These are phyloP conservation scores for grape (Vitis vinifera) DNA, from an alignment of 164 flowering plant species.

Conservation along the genomic window ASM3070453v1 NC_081812.1:16855501-16856000, in stretches of 20 bases:
- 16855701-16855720: background rate
- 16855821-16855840: background rate
- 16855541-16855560: too few relatives aligned
- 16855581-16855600: too few relatives aligned
- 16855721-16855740: background rate
- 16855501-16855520: too few relatives aligned
- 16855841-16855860: too few relatives aligned
- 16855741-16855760: background rate
- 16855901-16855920: background rate
- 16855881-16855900: background rate
- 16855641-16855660: background rate
- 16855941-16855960: background rate
- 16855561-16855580: too few relatives aligned
- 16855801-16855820: constrained; percentile 76
- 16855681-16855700: background rate
- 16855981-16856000: constrained; percentile 88
- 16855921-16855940: background rate
- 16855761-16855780: constrained; percentile 79
- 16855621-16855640: too few relatives aligned
- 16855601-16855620: too few relatives aligned
- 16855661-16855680: background rate
- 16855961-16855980: constrained; percentile 76
- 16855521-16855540: too few relatives aligned
- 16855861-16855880: constrained; percentile 2
- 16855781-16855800: constrained; percentile 90